A percentile compares a stretch with the other conserved stretches of the same genome.
phyloP scores from a whole-genome alignment of 2,329 filamentous ascomycete species.

The Hypoxylon rubiginosum region DNA sequence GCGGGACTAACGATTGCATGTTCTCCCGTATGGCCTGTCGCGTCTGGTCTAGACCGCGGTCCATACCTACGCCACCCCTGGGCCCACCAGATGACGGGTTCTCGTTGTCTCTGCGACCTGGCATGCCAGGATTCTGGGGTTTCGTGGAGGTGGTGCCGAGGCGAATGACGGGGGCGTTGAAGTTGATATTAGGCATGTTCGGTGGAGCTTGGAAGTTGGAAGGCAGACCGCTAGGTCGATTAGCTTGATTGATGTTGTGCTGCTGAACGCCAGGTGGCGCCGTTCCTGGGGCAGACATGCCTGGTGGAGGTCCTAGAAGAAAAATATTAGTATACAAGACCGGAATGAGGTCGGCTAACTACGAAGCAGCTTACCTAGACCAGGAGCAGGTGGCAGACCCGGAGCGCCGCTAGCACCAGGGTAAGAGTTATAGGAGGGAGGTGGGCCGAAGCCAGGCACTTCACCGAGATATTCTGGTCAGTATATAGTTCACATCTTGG shows the following conservation, averaged over 20 bases:
- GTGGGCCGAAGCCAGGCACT: constrained; percentile 77
- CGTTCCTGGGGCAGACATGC: constrained; percentile 86
- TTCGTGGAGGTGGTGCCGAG: constrained; percentile 84
- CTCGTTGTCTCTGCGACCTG: constrained; percentile 63
- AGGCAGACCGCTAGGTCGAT: constrained; percentile 84
- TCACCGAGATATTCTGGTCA: constrained; percentile 36
- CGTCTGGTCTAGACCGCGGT: constrained; percentile 75
- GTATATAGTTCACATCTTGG: constrained; percentile 16
- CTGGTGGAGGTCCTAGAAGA: constrained; percentile 77
- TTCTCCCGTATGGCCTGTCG: constrained; percentile 76
- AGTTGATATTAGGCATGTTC: constrained; percentile 98
- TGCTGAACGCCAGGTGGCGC: constrained; percentile 83
- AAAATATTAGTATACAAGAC: constrained; percentile 34
- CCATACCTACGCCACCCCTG: constrained; percentile 69
- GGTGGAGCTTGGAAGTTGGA: constrained; percentile 88
- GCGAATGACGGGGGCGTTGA: constrained; percentile 95
- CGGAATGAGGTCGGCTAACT: constrained; percentile 28
- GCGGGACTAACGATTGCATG: constrained; percentile 80
- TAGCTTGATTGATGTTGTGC: constrained; percentile 79
- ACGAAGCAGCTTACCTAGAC: constrained; percentile 74
- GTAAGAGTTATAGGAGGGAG: constrained; percentile 80
- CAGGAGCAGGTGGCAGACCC: constrained; percentile 82
- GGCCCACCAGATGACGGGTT: constrained; percentile 55
- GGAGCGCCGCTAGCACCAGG: constrained; percentile 71
- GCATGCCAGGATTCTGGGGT: constrained; percentile 58